These are phyloP conservation scores for Suillus decipiens DNA, from an alignment of 768 basidiomycete species.

Conservation along the genomic window DNA sequence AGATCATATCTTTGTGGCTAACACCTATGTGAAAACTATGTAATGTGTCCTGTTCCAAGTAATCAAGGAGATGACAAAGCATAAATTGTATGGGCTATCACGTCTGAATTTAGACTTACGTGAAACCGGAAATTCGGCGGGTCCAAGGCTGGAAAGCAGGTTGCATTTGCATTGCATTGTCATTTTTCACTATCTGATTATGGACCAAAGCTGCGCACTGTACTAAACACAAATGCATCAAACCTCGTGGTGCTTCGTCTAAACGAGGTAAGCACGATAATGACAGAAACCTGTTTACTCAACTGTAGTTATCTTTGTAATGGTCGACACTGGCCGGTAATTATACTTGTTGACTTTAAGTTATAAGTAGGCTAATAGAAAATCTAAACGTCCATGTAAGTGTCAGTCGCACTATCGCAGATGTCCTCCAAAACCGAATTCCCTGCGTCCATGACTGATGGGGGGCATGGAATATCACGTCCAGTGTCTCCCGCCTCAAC, in stretches of 20 bases:
- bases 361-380: not conserved
- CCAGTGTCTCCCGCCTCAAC: not conserved
- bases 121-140: no score
- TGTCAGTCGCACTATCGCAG: not conserved
- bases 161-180: no score
- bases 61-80: no score
- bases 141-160: no score
- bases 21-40: no score
- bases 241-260: not conserved
- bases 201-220: no score
- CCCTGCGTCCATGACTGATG: not conserved
- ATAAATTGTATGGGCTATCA: no score
- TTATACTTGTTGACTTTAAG: no score
- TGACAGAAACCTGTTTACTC: not conserved
- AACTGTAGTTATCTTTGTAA: not conserved
- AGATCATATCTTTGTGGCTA: no score
- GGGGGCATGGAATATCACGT: not conserved
- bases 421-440: not conserved
- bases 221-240: not conserved
- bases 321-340: not conserved
- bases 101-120: no score
- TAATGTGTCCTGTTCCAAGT: no score
- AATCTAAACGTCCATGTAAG: not conserved
- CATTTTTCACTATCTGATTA: no score
- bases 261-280: not conserved